Evolutionary conservation across 805 yeast genomes (phyloP).

Genomic region (Metschnikowia vanudenii): DNA sequence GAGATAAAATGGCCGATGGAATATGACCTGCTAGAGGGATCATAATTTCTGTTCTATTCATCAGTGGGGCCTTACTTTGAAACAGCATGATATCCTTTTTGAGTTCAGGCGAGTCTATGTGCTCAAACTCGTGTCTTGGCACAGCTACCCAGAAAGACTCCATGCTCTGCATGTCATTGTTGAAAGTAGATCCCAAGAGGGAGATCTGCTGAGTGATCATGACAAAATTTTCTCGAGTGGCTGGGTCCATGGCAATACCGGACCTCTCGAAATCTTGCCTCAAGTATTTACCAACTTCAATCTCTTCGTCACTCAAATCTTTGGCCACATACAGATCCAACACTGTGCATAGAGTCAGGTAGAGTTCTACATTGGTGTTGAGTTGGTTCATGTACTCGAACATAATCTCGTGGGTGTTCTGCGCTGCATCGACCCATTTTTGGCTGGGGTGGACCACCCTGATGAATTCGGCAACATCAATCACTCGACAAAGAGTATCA

Average conservation of each 20-base stretch:
- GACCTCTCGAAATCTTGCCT: constrained; percentile 85
- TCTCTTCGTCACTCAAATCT: constrained; percentile 68
- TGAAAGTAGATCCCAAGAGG: constrained; percentile 74
- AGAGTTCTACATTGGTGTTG: constrained; percentile 78
- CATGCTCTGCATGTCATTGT: constrained; percentile 43
- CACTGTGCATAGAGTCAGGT: constrained; percentile 55
- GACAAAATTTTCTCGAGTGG: constrained; percentile 67
- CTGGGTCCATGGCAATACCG: constrained; percentile 76
- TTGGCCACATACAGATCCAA: constrained; percentile 30
- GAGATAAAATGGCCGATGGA: constrained; percentile 63
- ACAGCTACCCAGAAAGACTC: constrained; percentile 39
- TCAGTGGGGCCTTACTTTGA: constrained; percentile 26
- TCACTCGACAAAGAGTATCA: constrained; percentile 86
- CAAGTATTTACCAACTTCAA: constrained; percentile 76
- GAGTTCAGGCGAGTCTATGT: constrained; percentile 23
- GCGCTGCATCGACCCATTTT: constrained; percentile 75
- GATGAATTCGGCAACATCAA: constrained; percentile 90
- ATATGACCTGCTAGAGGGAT: constrained; percentile 53
- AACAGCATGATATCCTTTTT: constrained; percentile 26
- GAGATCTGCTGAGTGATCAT: constrained; percentile 78
- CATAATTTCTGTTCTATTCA: constrained; percentile 1
- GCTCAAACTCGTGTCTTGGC: constrained; percentile 29
- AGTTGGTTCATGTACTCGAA: constrained; percentile 91
- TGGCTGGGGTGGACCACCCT: constrained; percentile 82
- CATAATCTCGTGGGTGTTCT: constrained; percentile 81